Evolutionary conservation across 2,329 filamentous ascomycete species (phyloP), one percentile per base, ranked within the genome.

Genomic region (Passalora sequoiae): DNA sequence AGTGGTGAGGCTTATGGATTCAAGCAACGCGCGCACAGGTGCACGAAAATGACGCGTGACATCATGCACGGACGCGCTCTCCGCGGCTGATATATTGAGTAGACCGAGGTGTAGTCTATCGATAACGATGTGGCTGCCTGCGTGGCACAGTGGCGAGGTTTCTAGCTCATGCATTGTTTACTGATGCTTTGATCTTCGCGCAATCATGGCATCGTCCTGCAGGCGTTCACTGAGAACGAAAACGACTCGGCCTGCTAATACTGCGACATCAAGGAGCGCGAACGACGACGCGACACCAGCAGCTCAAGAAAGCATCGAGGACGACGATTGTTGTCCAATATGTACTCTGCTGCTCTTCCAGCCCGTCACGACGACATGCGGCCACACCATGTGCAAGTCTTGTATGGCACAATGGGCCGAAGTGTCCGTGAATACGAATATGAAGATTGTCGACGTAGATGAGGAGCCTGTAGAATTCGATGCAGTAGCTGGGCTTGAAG

Each of bases 351-450:
- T 73, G 12, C 60, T 72, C 8, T 63, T 61, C 51, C 55, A 59
- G 2, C 70, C 70, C 0, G 69, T 72, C 5, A 59, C 54, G 3
- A 72, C 69, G 6, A 47, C 53, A 31, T 73, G 70, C 54, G 60
- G 61, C 33, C 70, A 72, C 40, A 59, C 66, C 2, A 58, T 73
- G 13, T 73, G 70, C 57, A 56, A 61, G 32, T 62, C 64, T 4
- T 73, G 70, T 56, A 70, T 73, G 67, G 63, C 66, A 1, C 65
- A 67, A 25, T 73, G 69, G 69, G 68, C 69, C 2, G 66, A 69
- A 17, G 59, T 65, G 1, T 70, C 66, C 1, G 54, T 66, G 4
- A 58, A 59, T 2, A 57, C 60, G 6, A 63, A 66, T 16, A 65
- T 70, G 53, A 61, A 62, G 4, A 62, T 69, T 28, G 60, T 66